phyloP scores from a whole-genome alignment of 2,329 filamentous ascomycete species.

The Diaporthe caulivora region DNA sequence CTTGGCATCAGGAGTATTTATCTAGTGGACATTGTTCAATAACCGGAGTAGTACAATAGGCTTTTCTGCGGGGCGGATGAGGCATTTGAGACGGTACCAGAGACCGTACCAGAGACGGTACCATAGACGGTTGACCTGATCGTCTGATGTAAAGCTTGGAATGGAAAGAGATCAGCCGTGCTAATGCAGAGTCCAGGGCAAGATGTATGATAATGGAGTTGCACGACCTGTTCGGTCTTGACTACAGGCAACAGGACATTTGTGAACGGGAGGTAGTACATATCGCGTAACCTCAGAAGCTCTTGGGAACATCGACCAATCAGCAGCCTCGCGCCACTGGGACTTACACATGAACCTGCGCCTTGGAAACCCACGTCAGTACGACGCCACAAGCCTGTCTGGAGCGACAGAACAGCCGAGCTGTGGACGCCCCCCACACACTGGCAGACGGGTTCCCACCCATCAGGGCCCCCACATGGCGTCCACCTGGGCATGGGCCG shows the following conservation, averaged over 20 bases:
- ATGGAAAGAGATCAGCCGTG: constrained; percentile 14
- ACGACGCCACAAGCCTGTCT: neutral
- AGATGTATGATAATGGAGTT: neutral
- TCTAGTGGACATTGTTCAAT: neutral
- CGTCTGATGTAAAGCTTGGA: neutral
- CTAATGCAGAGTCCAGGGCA: constrained; percentile 10
- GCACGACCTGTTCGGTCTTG: neutral
- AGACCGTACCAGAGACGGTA: constrained; percentile 10
- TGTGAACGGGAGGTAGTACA: constrained; percentile 4
- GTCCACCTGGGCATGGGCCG: neutral
- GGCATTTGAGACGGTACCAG: constrained; percentile 12
- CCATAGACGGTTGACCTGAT: neutral
- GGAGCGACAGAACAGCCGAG: neutral
- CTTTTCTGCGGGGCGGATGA: neutral
- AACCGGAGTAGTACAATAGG: neutral
- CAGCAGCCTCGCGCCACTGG: neutral
- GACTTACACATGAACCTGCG: constrained; percentile 7
- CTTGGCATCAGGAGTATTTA: neutral
- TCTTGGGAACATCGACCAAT: neutral
- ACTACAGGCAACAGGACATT: neutral
- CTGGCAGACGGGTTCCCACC: neutral
- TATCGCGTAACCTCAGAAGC: neutral
- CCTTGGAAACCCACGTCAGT: neutral
- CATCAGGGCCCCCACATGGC: constrained; percentile 3
- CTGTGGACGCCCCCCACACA: neutral